phyloP scores from a whole-genome alignment of 495 filamentous ascomycete species.

The Neurospora sp. region DNA sequence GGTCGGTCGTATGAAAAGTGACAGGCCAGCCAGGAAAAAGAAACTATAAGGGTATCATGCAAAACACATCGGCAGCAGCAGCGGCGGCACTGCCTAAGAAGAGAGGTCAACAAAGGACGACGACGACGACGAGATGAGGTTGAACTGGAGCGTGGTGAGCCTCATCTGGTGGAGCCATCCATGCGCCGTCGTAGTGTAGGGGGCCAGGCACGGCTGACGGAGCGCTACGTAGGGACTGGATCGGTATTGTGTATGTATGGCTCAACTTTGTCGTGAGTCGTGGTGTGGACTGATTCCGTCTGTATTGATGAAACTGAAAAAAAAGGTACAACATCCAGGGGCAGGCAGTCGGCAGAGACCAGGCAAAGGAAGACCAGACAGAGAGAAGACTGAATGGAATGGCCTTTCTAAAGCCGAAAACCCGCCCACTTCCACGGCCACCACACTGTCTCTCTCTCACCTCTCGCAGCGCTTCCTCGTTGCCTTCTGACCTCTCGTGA shows the following conservation, averaged over 20 bases:
- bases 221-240: neutral
- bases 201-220: neutral
- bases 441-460: neutral
- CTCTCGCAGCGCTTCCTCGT: neutral
- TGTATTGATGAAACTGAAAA: neutral
- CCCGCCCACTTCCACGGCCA: neutral
- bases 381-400: neutral
- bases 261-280: neutral
- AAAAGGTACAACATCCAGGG: neutral
- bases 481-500: neutral
- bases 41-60: neutral
- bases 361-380: neutral
- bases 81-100: neutral
- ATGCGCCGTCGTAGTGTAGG: neutral
- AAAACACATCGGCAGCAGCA: neutral
- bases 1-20: neutral
- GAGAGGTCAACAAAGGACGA: neutral
- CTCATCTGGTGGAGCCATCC: neutral
- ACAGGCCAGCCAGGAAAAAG: neutral
- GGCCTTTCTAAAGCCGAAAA: neutral
- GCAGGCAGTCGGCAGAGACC: neutral
- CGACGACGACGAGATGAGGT: neutral
- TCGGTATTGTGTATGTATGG: neutral
- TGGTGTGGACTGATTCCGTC: neutral
- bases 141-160: neutral